A percentile compares a stretch with the other conserved stretches of the same genome.
These are phyloP conservation scores for Ascochyta viciae-villosae DNA, from an alignment of 2,329 filamentous ascomycete genomes.

Conservation along the genomic window DNA sequence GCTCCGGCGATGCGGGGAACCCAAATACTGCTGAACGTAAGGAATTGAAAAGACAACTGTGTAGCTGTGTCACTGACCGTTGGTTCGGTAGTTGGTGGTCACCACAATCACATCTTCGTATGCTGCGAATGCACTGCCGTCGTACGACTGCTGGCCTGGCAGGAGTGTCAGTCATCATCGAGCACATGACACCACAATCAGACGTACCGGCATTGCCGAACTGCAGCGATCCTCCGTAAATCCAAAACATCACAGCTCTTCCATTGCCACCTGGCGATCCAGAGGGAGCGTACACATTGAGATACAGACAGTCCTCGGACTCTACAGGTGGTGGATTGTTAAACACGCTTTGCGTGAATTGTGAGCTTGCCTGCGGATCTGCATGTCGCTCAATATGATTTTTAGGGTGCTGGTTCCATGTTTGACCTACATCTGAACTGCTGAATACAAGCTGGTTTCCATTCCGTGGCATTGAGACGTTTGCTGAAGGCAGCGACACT, in stretches of 20 bases:
- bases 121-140: constrained; percentile 37
- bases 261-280: constrained; percentile 22
- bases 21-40: constrained; percentile 35
- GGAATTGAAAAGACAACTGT: background rate
- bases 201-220: constrained; percentile 31
- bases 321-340: constrained; percentile 35
- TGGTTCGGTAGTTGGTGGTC: constrained; percentile 40
- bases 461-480: constrained; percentile 25
- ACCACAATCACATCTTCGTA: constrained; percentile 42
- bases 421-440: constrained; percentile 30
- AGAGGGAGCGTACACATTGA: constrained; percentile 48
- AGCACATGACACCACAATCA: background rate
- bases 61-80: constrained; percentile 21
- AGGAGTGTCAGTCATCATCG: background rate
- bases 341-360: constrained; percentile 27
- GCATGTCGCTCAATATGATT: background rate
- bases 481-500: constrained; percentile 19
- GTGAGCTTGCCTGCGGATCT: constrained; percentile 28
- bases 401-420: background rate
- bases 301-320: constrained; percentile 51
- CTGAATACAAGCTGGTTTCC: constrained; percentile 34
- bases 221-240: constrained; percentile 38
- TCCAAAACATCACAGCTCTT: constrained; percentile 41
- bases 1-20: constrained; percentile 31
- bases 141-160: constrained; percentile 25